Evolutionary conservation across 768 basidiomycete genomes (phyloP), one percentile per base, ranked within the genome.

Genomic region (Phanerodontia chrysosporium): DNA sequence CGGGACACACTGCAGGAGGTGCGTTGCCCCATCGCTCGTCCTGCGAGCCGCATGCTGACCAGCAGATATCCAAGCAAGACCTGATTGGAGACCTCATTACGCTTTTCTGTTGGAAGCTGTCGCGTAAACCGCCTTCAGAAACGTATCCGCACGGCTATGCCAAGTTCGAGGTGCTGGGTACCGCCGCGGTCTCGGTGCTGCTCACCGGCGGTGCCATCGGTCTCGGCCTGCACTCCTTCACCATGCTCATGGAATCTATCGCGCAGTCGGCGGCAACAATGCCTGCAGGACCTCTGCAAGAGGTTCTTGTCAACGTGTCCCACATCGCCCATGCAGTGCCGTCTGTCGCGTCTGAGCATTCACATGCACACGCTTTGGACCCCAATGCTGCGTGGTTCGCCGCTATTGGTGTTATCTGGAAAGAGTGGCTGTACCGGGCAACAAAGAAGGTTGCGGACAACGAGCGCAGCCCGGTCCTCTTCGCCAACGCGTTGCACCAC

Each of bases 361-460:
- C 71, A 8, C 84, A 90, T 66, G 75, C 65, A 36, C 85, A 86
- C 65, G 73, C 75, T 5, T 77, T 97, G 5, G 94, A 97, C 69
- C 90, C 92, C 44, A 95, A 98, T 68, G 97, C 97, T 21, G 94
- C 95, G 28, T 98, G 95, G 95, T 95, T 98, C 66, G 97, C 97
- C 8, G 84, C 85, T 1, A 66, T 85, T 22, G 86, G 91, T 62
- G 84, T 98, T 2, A 51, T 92, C 3, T 73, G 81, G 60, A 99
- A 99, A 70, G 97, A 99, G 72, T 98, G 89, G 87, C 72, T 99
- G 13, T 98, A 96, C 73, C 79, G 95, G 45, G 76, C 87, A 48
- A 98, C 95, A 49, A 90, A 89, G 68, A 83, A 81, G 56, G 95
- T 99, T 29, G 97, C 96, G 12, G 85, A 92, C 58, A 84, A 92